phyloP scores from a whole-genome alignment of 768 basidiomycete genomes.

The Leccinum variicolor region DNA sequence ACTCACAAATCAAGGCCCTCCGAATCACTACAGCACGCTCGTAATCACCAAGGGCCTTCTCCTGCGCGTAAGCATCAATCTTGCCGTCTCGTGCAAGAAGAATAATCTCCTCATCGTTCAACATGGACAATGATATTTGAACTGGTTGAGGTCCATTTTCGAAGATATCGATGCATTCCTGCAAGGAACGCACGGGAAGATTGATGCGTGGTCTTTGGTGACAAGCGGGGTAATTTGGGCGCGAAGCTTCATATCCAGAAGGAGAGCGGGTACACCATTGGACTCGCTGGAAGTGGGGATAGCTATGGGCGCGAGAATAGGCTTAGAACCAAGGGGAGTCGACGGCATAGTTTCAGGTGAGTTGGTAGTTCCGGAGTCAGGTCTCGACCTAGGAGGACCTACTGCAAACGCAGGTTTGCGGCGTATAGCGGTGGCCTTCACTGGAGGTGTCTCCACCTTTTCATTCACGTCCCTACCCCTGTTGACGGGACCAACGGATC shows the following conservation, averaged over 20 bases:
- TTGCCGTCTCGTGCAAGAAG: slow-evolving; percentile 86
- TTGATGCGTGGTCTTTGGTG: slow-evolving; percentile 14
- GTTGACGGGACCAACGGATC: slow-evolving; percentile 21
- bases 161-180: slow-evolving; percentile 78
- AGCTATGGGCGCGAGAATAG: slow-evolving; percentile 25
- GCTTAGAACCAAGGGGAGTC: slow-evolving; percentile 6
- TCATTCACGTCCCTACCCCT: slow-evolving; percentile 22
- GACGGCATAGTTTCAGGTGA: slow-evolving; percentile 20
- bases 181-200: slow-evolving; percentile 49
- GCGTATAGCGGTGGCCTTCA: slow-evolving; percentile 9
- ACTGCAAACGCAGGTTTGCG: slow-evolving; percentile 24
- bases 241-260: slow-evolving; percentile 34
- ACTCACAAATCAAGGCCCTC: slow-evolving; percentile 84
- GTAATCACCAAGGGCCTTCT: slow-evolving; percentile 88
- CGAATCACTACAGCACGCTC: slow-evolving; percentile 86
- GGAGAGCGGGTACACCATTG: slow-evolving; percentile 26
- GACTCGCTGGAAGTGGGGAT: slow-evolving; percentile 17
- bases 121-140: slow-evolving; percentile 49
- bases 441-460: slow-evolving; percentile 16
- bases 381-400: slow-evolving; percentile 19
- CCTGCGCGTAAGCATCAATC: slow-evolving; percentile 91
- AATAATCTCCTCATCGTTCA: slow-evolving; percentile 93
- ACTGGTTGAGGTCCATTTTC: slow-evolving; percentile 68
- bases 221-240: slow-evolving; percentile 18
- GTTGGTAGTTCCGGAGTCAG: slow-evolving; percentile 15